Conservation (phyloP, 805 yeast genomes). For the Debaryomyces maramus region DNA sequence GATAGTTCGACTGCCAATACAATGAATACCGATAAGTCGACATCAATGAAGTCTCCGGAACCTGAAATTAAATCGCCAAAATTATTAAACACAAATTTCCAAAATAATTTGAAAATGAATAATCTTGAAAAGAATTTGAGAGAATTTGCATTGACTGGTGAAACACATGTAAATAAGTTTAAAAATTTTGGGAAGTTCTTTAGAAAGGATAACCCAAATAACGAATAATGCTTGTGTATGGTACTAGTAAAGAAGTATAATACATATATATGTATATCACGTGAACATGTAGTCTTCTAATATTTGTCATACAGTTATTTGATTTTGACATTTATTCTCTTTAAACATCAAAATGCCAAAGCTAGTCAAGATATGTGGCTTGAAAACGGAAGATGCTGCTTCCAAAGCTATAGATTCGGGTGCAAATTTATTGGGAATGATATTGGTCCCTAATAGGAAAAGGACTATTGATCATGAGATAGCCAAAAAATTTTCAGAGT, state of each 20-base stretch:
- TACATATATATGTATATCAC: no score
- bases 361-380: slow-evolving; percentile 85
- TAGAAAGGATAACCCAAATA: slow-evolving; percentile 28
- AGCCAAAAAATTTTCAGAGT: slow-evolving; percentile 27
- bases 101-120: slow-evolving; percentile 36
- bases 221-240: slow-evolving; percentile 9
- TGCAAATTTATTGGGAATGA: slow-evolving; percentile 79
- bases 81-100: slow-evolving; percentile 16
- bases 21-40: slow-evolving; percentile 1
- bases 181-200: slow-evolving; percentile 59
- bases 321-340: no score
- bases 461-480: slow-evolving; percentile 55
- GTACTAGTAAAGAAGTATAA: no score
- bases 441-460: slow-evolving; percentile 78
- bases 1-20: background rate
- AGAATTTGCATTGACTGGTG: slow-evolving; percentile 51
- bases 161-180: slow-evolving; percentile 60
- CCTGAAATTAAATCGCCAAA: slow-evolving; percentile 28
- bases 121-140: slow-evolving; percentile 46
- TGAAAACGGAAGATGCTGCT: slow-evolving; percentile 69
- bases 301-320: no score
- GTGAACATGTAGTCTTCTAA: no score
- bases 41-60: slow-evolving; percentile 7
- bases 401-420: slow-evolving; percentile 65
- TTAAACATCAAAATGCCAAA: slow-evolving; percentile 14